Evolutionary conservation across 1,139 yeast genomes (phyloP), one percentile per base, ranked within the genome.

Genomic region (Casaregolazyma suthepensis): DNA sequence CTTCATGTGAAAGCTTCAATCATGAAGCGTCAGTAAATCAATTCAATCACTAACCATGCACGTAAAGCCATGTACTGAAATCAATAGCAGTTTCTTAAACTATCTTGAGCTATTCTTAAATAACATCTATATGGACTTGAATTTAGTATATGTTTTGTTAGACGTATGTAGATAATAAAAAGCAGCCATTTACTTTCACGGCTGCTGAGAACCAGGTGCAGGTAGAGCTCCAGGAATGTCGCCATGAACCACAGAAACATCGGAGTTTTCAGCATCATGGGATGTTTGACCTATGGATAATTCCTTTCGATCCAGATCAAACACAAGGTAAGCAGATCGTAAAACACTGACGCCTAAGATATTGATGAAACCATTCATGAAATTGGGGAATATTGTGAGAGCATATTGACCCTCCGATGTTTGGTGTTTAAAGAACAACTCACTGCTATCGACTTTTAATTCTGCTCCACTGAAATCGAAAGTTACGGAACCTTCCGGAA

Each of bases 311-410:
- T 84, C 91, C 57, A 87, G 72, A 66, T 89, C 90, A 61, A 80
- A 88, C 43, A 87, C 96, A 50, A 84, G 79, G 65, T 88, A 89
- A 22, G 86, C 89, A 51, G 80, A 75, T 56, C 88, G 77, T 63
- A 89, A 70, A 68, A 88, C 82, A 35, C 83, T 79, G 66, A 87
- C 96, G 43, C 96, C 96, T 12, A 87, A 67, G 29, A 80, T 76
- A 46, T 50, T 31, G 10, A 1, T 2, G 1, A 12, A 18, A 5
- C 22, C 6, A 31, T 17, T 19, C 13, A 18, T 40, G 38, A 15
- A 20, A 17, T n/a, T 31, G 35, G 48, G 46, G 18, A 17, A 15
- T 18, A 48, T 29, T 2, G 19, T 23, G 10, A 38, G 17, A 3
- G 17, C 17, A 4, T 15, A 35, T n/a, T 15, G 17, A 2, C 13